These are phyloP conservation scores for Penicillium sp. DNA, from an alignment of 2,329 filamentous ascomycete species.

Conservation along the genomic window DNA sequence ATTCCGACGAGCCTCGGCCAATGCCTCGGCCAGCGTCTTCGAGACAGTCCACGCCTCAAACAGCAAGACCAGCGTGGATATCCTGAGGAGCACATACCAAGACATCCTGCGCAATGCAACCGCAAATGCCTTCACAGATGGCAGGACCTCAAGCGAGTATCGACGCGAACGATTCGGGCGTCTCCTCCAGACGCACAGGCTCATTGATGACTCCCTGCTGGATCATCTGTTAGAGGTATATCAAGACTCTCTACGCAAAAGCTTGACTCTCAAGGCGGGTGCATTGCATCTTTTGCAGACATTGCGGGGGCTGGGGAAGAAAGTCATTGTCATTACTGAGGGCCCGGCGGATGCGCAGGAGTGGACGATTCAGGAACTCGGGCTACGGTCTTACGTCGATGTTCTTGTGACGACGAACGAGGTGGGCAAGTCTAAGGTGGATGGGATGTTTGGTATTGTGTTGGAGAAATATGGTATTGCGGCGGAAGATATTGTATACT, in stretches of 20 bases:
- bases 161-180: conserved; percentile 39
- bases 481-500: conserved; percentile 21
- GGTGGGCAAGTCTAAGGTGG: conserved; percentile 29
- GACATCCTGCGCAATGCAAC: conserved; percentile 36
- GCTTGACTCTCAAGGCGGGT: conserved; percentile 38
- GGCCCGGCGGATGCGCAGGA: conserved; percentile 49
- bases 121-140: conserved; percentile 43
- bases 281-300: conserved; percentile 33
- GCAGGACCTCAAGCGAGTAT: conserved; percentile 45
- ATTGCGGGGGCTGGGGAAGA: conserved; percentile 37
- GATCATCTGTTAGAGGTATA: conserved; percentile 14
- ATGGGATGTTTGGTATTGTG: conserved; percentile 29
- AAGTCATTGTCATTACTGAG: conserved; percentile 47
- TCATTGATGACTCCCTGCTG: neutral
- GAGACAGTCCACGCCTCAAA: conserved; percentile 23
- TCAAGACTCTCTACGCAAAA: conserved; percentile 3
- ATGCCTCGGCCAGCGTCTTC: conserved; percentile 36
- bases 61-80: conserved; percentile 1
- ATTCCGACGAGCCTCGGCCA: conserved; percentile 41
- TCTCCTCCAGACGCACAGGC: conserved; percentile 27
- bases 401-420: conserved; percentile 34
- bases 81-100: conserved; percentile 27
- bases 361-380: conserved; percentile 39
- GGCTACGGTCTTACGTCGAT: conserved; percentile 26
- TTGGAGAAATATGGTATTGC: conserved; percentile 21